These are phyloP conservation scores for Myriosclerotinia duriaeana DNA, from an alignment of 2,329 filamentous ascomycete genomes.

Conservation along the genomic window DNA sequence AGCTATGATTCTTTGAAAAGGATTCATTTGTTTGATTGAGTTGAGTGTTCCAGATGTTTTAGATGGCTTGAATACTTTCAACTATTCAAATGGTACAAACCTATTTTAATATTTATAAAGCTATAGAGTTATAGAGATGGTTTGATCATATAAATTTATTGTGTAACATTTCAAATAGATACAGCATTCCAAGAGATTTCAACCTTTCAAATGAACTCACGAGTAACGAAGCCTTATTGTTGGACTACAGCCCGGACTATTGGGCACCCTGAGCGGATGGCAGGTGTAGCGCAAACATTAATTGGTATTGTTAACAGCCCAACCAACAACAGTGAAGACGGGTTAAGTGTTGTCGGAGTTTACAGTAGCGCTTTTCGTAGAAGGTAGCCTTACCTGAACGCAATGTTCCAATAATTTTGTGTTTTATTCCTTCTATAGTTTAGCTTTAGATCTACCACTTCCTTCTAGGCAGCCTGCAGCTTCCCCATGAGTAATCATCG, in stretches of 20 bases:
- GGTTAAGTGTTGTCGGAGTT: neutral
- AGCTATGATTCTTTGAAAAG: too few relatives aligned
- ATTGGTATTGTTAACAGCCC: neutral
- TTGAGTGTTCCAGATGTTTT: too few relatives aligned
- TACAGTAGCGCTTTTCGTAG: neutral
- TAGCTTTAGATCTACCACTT: neutral
- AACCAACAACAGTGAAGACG: neutral
- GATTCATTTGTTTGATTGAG: too few relatives aligned
- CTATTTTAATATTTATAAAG: too few relatives aligned
- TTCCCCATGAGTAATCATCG: neutral
- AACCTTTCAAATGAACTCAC: neutral
- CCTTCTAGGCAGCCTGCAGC: neutral
- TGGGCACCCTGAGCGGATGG: neutral
- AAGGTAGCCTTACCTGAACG: neutral
- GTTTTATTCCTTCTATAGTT: neutral
- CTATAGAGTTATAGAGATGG: too few relatives aligned
- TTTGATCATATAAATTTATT: too few relatives aligned
- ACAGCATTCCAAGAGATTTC: neutral
- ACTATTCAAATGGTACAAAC: too few relatives aligned
- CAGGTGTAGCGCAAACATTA: neutral
- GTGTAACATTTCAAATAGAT: too few relatives aligned
- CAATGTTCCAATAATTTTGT: neutral
- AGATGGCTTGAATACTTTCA: too few relatives aligned
- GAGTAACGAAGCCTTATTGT: neutral
- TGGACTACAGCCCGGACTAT: neutral